Conservation (phyloP, 2,329 filamentous ascomycete species). For the Laburnicola sp. region DNA sequence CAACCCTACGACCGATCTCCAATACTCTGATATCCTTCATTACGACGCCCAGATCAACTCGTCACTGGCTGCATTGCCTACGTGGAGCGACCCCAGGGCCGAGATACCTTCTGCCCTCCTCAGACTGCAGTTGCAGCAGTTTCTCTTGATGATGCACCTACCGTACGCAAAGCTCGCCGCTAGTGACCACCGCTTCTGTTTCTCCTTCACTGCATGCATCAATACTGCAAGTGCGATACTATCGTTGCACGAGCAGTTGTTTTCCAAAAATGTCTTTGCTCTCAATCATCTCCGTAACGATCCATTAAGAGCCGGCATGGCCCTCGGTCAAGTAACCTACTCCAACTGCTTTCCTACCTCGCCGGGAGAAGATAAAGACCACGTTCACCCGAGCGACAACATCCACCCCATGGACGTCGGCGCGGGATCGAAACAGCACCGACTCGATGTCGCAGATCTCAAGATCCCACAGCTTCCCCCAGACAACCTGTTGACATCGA, state of each 20-base stretch:
- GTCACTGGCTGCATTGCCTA: slow-evolving; percentile 25
- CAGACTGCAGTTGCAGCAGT: slow-evolving; percentile 40
- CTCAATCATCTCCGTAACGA: slow-evolving; percentile 39
- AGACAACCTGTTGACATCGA: slow-evolving; percentile 31
- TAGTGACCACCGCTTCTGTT: slow-evolving; percentile 31
- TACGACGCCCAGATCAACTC: slow-evolving; percentile 37
- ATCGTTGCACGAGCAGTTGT: slow-evolving; percentile 26
- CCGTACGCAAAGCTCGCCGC: slow-evolving; percentile 36
- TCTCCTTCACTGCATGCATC: slow-evolving; percentile 37
- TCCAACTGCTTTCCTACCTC: slow-evolving; percentile 25
- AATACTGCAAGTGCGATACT: slow-evolving; percentile 34
- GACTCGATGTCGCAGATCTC: slow-evolving; percentile 8
- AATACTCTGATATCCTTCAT: slow-evolving; percentile 39
- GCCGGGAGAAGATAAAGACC: neutral
- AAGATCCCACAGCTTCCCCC: slow-evolving; percentile 26
- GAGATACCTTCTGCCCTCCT: slow-evolving; percentile 28
- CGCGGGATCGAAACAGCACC: slow-evolving; percentile 9
- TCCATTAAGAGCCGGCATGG: slow-evolving; percentile 31
- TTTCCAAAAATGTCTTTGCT: slow-evolving; percentile 21
- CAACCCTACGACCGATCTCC: slow-evolving; percentile 31
- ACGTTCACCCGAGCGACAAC: slow-evolving; percentile 1
- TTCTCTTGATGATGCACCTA: slow-evolving; percentile 39
- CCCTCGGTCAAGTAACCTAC: slow-evolving; percentile 31
- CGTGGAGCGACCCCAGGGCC: slow-evolving; percentile 27
- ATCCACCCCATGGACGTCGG: slow-evolving; percentile 11